Conservation (phyloP, 164 flowering plant genomes). For the Vitis labrusca region DNA sequence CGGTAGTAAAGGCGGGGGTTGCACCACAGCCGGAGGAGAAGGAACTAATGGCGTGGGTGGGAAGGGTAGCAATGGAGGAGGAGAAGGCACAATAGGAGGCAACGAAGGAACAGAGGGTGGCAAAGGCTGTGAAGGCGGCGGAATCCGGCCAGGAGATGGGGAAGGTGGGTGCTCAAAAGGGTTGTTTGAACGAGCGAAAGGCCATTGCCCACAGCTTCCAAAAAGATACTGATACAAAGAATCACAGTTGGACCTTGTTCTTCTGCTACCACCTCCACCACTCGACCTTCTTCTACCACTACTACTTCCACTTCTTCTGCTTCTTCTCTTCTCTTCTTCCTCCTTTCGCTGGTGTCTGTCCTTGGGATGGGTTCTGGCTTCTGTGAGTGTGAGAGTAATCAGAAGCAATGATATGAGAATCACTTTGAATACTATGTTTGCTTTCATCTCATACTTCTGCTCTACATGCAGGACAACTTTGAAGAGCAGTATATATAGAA, state of each 20-base stretch:
- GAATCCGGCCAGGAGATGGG: conserved; percentile 2
- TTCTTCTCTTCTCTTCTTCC: conserved; percentile 16
- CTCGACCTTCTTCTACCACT: conserved; percentile 9
- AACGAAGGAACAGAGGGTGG: conserved; percentile 15
- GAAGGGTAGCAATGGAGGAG: not conserved
- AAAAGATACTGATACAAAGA: conserved; percentile 35
- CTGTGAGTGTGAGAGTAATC: conserved; percentile 9
- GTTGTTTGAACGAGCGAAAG: conserved; percentile 40
- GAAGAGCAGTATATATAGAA: too few species aligned
- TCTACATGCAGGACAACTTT: not conserved
- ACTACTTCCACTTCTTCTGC: conserved; percentile 13
- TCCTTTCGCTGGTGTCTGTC: conserved; percentile 1
- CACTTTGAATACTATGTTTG: not conserved
- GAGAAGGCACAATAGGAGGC: conserved; percentile 4
- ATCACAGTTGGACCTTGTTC: conserved; percentile 29
- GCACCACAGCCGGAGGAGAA: not conserved
- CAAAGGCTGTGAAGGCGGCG: conserved; percentile 4
- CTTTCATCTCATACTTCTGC: conserved; percentile 9
- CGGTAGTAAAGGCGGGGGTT: not conserved
- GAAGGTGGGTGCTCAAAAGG: conserved; percentile 34
- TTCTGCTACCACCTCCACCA: conserved; percentile 6
- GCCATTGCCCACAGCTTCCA: conserved; percentile 54
- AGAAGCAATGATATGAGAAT: conserved; percentile 20
- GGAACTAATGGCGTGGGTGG: conserved; percentile 4
- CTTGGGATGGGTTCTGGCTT: conserved; percentile 8